Base-by-base conservation (phyloP, 1,284 basidiomycete species). In the Cutaneotrichosporon sp. region DNA sequence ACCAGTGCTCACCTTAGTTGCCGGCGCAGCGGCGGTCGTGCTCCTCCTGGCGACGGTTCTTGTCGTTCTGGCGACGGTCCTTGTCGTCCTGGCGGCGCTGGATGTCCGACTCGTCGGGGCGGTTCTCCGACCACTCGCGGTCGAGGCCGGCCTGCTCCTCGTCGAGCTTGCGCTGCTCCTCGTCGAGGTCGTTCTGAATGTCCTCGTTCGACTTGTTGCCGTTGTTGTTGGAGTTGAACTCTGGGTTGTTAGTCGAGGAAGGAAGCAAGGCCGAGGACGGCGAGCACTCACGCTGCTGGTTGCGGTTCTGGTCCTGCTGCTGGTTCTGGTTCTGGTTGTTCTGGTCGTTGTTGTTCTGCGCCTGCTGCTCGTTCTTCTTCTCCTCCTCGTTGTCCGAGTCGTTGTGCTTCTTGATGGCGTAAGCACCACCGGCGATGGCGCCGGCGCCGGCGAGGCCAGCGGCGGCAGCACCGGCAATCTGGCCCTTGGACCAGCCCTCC, bases 341-440 rank as follows among this genome's bases (percentile, higher is more conserved):
- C 54, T 56, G 13, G 22, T 54, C 31, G 45, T 61, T 46, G 50
- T 58, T 31, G 54, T 42, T 42, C 42, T 55, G 14, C 54, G 27
- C 31, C 45, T 53, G 16, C 31, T 43, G 34, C 42, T 36, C 9
- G 14, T 49, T 10, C 31, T 36, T 10, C 31, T 36, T n/a, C 46
- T 63, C 24, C 47, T 55, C 46, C 36, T 56, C 47, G n/a, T 55
- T 20, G 24, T 59, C 45, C 22, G 38, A 24, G 50, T 63, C 57
- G 20, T 59, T 16, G 42, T 63, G 42, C 62, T 59, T 59, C 34
- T 63, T 63, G 57, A 56, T 49, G 4, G 57, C 62, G 45, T 63
- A 63, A 14, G 50, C 43, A 9, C 57, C 58, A 22, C 47, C 60
- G 8, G 29, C 56, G 14, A 49, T 25, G 29, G 45, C 53, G 9